These are phyloP conservation scores for Moniliophthora roreri DNA, from an alignment of 1,284 basidiomycete genomes.

Conservation along the genomic window DNA sequence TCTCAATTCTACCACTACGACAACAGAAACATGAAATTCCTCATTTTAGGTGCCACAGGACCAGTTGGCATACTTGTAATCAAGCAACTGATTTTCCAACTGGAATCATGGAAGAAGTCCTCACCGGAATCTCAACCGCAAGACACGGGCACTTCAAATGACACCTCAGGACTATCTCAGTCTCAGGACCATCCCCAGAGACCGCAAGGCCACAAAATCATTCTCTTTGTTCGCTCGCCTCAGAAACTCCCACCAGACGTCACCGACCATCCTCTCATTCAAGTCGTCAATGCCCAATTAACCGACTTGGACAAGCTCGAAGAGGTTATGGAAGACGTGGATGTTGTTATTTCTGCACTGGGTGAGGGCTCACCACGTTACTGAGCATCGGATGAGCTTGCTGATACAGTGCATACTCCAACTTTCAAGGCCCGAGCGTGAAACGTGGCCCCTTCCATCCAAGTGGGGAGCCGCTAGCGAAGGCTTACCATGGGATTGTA, in stretches of 20 bases:
- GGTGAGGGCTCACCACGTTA: too few relatives aligned
- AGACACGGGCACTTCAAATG: too few relatives aligned
- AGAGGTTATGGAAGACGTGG: conserved; percentile 52
- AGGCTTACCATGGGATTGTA: conserved; percentile 54
- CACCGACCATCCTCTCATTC: conserved; percentile 40
- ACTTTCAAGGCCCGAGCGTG: conserved; percentile 42
- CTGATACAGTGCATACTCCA: too few relatives aligned
- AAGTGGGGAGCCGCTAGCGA: conserved; percentile 55
- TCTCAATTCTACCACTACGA: conserved; percentile 2
- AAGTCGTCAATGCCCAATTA: conserved; percentile 54
- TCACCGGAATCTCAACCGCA: too few relatives aligned
- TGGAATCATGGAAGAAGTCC: not conserved
- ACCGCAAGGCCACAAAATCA: conserved; percentile 27
- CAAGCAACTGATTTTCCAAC: conserved; percentile 31
- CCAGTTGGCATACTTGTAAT: conserved; percentile 53
- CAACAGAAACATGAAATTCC: conserved; percentile 31
- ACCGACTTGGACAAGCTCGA: conserved; percentile 47
- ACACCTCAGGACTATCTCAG: too few relatives aligned
- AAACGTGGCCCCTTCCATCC: conserved; percentile 36
- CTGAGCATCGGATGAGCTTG: too few relatives aligned
- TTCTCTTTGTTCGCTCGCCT: conserved; percentile 62
- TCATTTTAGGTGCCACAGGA: conserved; percentile 61
- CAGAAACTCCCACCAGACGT: conserved; percentile 58
- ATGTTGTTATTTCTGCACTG: conserved; percentile 64
- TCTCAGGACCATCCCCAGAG: too few relatives aligned